Evolutionary conservation across 768 basidiomycete species (phyloP), one percentile per base, ranked within the genome.

Genomic region (Pisolithus tinctorius): DNA sequence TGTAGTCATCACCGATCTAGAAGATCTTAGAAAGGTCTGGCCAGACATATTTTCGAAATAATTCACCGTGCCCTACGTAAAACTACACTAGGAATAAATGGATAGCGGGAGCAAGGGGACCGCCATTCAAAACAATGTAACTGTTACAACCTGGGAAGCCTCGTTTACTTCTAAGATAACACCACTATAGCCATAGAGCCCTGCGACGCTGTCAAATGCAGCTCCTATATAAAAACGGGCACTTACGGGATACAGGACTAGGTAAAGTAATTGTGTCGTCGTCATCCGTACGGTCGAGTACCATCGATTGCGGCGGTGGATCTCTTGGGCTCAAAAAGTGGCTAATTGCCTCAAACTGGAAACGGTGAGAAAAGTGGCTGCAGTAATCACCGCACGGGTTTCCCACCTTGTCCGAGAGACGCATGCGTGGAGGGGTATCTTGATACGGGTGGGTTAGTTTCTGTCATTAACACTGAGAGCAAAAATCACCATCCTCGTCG

Each of bases 91-190:
- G 41, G 45, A 42, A 48, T 38, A 34, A 27, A 50, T 26, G 26
- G 42, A 52, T 53, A 52, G 43, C 17, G 10, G 30, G 17, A 6
- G 4, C 14, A 30, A n/a, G 39, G 17, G n/a, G 29, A 31, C 9
- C 31, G 37, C 41, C 40, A n/a, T 29, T 77, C 59, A 86, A 66
- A 88, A 86, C 42, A 90, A 63, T 60, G 75, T 84, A 9, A 92
- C 82, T 29, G 84, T 74, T 16, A 85, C 78, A 26, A 93, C 84
- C 59, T 89, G 87, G 3, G 85, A 88, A 20, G 81, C 75, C 56
- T 88, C 85, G 10, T 86, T 82, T 11, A 86, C 84, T 59, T 93
- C 91, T 27, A 91, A 66, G 46, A 91, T 82, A 40, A 89, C 78
- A 23, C 91, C 89, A 53, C 90, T 84, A 59, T 88, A 91, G 29